phyloP scores from a whole-genome alignment of 176 grass and related monocot genomes.

The Metroxylon sagu region DNA sequence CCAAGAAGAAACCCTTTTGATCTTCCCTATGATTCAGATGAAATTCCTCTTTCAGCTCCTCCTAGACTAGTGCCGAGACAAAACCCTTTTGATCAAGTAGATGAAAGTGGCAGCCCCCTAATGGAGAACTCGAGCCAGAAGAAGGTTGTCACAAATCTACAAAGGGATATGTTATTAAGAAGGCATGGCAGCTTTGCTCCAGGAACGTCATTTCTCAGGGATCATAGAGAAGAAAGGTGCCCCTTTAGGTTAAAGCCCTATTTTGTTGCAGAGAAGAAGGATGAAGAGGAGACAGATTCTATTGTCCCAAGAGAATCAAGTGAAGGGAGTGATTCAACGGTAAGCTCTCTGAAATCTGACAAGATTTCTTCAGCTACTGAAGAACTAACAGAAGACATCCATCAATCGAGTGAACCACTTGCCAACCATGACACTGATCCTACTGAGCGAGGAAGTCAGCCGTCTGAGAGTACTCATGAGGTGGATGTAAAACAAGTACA shows the following conservation, averaged over 20 bases:
- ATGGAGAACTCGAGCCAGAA: slow-evolving; percentile 8
- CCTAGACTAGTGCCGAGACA: slow-evolving; percentile 24
- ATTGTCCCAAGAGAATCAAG: slow-evolving; percentile 7
- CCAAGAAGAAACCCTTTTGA: slow-evolving; percentile 24
- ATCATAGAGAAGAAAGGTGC: slow-evolving; percentile 1
- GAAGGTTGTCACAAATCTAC: neutral
- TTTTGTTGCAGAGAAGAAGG: slow-evolving; percentile 27
- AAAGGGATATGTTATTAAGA: slow-evolving; percentile 9
- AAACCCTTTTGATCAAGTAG: slow-evolving; percentile 31
- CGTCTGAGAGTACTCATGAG: too few species aligned
- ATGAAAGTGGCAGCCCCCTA: slow-evolving; percentile 15
- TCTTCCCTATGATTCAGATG: slow-evolving; percentile 31
- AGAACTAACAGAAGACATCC: slow-evolving; percentile 22
- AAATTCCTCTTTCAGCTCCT: slow-evolving; percentile 50
- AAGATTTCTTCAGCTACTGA: slow-evolving; percentile 19
- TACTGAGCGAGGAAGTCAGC: too few species aligned
- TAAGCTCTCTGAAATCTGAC: slow-evolving; percentile 26
- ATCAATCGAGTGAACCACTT: slow-evolving; percentile 13
- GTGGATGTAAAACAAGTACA: slow-evolving; percentile 2
- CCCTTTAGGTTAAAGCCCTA: slow-evolving; percentile 34
- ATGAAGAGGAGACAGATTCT: slow-evolving; percentile 15
- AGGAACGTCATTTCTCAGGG: slow-evolving; percentile 11
- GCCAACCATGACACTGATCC: slow-evolving; percentile 24
- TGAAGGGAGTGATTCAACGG: slow-evolving; percentile 19
- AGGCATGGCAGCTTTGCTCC: slow-evolving; percentile 26